phyloP scores from a whole-genome alignment of 768 basidiomycete genomes.

The Rhodotorula sphaerocarpa region DNA sequence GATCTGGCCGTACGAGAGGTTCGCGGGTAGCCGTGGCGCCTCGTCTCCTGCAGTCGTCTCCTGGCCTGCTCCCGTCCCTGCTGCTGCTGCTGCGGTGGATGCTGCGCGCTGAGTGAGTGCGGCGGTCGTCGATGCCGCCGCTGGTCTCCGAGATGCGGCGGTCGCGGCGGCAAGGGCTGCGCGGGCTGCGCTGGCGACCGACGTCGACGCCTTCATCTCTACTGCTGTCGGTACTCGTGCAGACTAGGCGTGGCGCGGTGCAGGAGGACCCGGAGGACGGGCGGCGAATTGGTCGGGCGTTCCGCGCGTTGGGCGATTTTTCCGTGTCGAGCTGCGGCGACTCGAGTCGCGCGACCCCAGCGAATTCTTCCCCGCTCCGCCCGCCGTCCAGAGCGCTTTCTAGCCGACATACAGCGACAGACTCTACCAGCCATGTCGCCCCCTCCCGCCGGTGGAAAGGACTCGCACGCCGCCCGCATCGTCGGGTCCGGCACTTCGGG shows the following conservation, averaged over 20 bases:
- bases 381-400: no score
- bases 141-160: no score
- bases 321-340: neutral
- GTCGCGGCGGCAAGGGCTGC: neutral
- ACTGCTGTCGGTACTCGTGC: no score
- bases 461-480: conserved; percentile 81
- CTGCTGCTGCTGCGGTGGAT: neutral
- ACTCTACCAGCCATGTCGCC: conserved; percentile 50
- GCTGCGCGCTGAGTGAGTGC: no score
- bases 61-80: no score
- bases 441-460: conserved; percentile 52
- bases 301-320: neutral
- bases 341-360: no score
- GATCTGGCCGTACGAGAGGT: conserved; percentile 16
- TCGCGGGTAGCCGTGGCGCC: neutral
- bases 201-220: conserved; percentile 16
- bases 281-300: neutral
- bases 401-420: no score
- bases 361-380: no score
- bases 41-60: neutral
- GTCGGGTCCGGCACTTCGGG: conserved; percentile 89
- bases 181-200: conserved; percentile 3
- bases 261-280: neutral
- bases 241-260: neutral
- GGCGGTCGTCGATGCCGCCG: neutral